Base-by-base conservation (phyloP, 371 early-diverging fungal species). In the Blakeslea trispora region DNA sequence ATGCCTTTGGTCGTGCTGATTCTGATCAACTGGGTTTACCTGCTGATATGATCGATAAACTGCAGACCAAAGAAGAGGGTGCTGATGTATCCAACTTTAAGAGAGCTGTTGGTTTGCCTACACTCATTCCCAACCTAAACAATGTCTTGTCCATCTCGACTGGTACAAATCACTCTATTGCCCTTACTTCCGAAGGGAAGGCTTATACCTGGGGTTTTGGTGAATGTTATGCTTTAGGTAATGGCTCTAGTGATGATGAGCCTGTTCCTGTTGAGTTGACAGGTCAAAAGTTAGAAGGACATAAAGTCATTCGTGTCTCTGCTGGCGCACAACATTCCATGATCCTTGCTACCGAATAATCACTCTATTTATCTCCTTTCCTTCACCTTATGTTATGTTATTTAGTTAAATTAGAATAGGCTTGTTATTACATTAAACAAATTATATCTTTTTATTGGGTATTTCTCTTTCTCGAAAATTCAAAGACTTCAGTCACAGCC, bases 181-280 rank as follows among this genome's bases (percentile, higher is more conserved):
- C 93, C 6, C 48, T 93, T 15, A 77, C 85, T 5, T 51, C 52
- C 13, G 88, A 88, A 32, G 90, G 92, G 51, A 68, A 70, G 19
- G 84, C 94, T 34, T 95, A 83, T 63, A 81, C 97, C 2, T 98
- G 96, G 96, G 99, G 99, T 23, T 91, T 89, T 61, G 92, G 91
- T 37, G 90, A 88, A 43, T 81, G 81, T 63, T 65, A 79, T n/a
- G 87, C 84, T 18, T 81, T 88, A 44, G 93, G 91, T 19, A 89
- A 89, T 59, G 91, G 88, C 34, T 77, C 81, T 19, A 89, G 90
- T 35, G 86, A 88, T 21, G 90, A 90, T 58, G 81, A 71, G 47
- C 60, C 64, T 28, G 55, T 58, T 24, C 88, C 88, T 2, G 58
- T 49, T 9, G 53, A 62, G 18, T 63, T 87, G n/a, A 71, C 72